phyloP scores from a whole-genome alignment of 2,329 filamentous ascomycete genomes.

The Talaromyces albobiverticillius region DNA sequence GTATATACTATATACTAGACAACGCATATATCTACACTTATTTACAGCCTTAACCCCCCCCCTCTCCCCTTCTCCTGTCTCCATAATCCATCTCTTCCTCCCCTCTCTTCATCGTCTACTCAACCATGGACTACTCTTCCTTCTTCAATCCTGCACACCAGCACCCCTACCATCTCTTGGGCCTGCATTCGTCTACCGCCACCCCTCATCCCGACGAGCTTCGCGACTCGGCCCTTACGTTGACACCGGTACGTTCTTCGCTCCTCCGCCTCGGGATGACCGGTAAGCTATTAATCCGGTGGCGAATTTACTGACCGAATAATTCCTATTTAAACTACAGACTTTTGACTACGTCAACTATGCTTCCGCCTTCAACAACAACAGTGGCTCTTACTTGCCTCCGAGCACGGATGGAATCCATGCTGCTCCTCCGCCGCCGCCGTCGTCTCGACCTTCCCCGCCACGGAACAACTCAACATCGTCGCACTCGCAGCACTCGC shows the following conservation, averaged over 20 bases:
- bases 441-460: conserved; percentile 32
- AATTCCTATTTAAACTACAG: too few species aligned
- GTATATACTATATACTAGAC: too few species aligned
- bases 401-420: conserved; percentile 19
- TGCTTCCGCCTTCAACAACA: conserved; percentile 33
- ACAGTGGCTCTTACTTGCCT: conserved; percentile 30
- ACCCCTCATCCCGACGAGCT: conserved; percentile 44
- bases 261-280: too few species aligned
- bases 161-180: conserved; percentile 20
- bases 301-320: too few species aligned
- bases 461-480: conserved; percentile 12
- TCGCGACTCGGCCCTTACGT: conserved; percentile 34
- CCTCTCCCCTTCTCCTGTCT: conserved; percentile 6
- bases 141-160: conserved; percentile 23
- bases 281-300: too few species aligned
- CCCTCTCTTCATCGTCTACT: background rate
- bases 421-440: conserved; percentile 26
- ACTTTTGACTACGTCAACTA: conserved; percentile 37
- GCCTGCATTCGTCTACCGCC: conserved; percentile 29
- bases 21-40: too few species aligned
- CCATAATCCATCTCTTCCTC: conserved; percentile 5
- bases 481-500: background rate
- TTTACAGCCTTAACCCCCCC: too few species aligned
- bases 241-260: conserved; percentile 34
- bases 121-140: conserved; percentile 55